These are phyloP conservation scores for Dictyostelium citrinum DNA, from an alignment of 78 protist species.

Conservation along the genomic window DNA sequence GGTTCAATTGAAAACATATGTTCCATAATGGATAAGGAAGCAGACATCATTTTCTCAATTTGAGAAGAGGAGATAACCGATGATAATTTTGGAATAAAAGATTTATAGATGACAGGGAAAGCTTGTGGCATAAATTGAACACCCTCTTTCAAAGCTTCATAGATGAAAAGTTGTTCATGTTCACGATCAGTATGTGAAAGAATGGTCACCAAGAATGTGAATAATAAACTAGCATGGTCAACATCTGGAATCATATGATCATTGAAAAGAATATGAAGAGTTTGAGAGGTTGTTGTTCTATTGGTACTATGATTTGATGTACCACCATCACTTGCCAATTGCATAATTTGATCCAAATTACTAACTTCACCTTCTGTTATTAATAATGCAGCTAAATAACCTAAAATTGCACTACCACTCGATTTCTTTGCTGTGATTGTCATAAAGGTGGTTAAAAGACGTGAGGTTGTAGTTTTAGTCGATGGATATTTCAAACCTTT, in stretches of 20 bases:
- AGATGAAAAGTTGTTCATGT: conserved; percentile 72
- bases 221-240: conserved; percentile 19
- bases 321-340: not conserved
- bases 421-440: conserved; percentile 39
- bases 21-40: conserved; percentile 45
- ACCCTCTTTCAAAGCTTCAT: conserved; percentile 66
- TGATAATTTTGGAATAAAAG: conserved; percentile 55
- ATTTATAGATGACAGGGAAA: conserved; percentile 66
- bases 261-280: conserved; percentile 14
- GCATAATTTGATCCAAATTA: conserved; percentile 40
- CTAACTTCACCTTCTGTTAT: conserved; percentile 49
- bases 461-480: conserved; percentile 41
- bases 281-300: not conserved
- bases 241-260: conserved; percentile 66
- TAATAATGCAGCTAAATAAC: conserved; percentile 43
- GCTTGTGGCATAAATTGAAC: conserved; percentile 70
- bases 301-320: not conserved
- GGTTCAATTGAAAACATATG: conserved; percentile 56
- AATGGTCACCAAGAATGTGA: conserved; percentile 51
- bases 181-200: conserved; percentile 66
- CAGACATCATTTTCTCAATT: conserved; percentile 71
- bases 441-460: conserved; percentile 46
- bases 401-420: conserved; percentile 4
- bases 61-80: conserved; percentile 43
- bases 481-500: conserved; percentile 57